Percentiles rank a stretch among this genome's conserved stretches.
Conservation (phyloP, 495 filamentous ascomycete species). For the Thermochaetoides thermophila region DNA sequence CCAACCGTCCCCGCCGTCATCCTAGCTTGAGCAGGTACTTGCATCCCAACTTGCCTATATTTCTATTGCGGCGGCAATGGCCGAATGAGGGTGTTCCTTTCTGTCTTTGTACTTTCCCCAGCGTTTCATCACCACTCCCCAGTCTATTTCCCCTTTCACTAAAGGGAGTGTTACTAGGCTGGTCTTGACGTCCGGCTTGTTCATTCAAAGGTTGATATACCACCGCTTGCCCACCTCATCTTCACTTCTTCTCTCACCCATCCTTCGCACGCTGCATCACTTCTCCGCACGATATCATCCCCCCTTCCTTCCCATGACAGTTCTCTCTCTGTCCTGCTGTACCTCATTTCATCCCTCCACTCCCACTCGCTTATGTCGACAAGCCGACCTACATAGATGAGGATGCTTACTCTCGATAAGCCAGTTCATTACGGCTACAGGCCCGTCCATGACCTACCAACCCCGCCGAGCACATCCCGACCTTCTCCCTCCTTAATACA, state of each 20-base stretch:
- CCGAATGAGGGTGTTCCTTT: slow-evolving; percentile 35
- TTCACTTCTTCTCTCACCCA: slow-evolving; percentile 2
- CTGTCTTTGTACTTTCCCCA: slow-evolving; percentile 24
- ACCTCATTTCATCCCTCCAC: slow-evolving; percentile 5
- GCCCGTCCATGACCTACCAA: slow-evolving; percentile 55
- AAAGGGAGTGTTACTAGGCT: slow-evolving; percentile 34
- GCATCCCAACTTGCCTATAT: slow-evolving; percentile 7
- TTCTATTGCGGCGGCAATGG: slow-evolving; percentile 19
- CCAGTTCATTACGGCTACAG: slow-evolving; percentile 50
- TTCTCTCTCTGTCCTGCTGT: slow-evolving; percentile 6
- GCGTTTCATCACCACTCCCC: slow-evolving; percentile 36
- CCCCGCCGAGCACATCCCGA: slow-evolving; percentile 42
- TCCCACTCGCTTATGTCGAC: slow-evolving; percentile 2
- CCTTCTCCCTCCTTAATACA: slow-evolving; percentile 42
- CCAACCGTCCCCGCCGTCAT: slow-evolving; percentile 16
- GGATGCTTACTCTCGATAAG: slow-evolving; percentile 57
- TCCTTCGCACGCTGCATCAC: slow-evolving; percentile 6
- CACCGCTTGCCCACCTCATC: slow-evolving; percentile 19
- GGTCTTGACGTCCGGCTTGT: slow-evolving; percentile 37
- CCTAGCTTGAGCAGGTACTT: slow-evolving; percentile 18
- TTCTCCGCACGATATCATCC: background rate
- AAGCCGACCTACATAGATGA: slow-evolving; percentile 16
- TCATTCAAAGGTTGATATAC: slow-evolving; percentile 36
- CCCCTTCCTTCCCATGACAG: background rate
- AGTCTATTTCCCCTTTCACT: slow-evolving; percentile 25